Base-by-base conservation (phyloP, 768 basidiomycete genomes). In the Termitomyces sp. region DNA sequence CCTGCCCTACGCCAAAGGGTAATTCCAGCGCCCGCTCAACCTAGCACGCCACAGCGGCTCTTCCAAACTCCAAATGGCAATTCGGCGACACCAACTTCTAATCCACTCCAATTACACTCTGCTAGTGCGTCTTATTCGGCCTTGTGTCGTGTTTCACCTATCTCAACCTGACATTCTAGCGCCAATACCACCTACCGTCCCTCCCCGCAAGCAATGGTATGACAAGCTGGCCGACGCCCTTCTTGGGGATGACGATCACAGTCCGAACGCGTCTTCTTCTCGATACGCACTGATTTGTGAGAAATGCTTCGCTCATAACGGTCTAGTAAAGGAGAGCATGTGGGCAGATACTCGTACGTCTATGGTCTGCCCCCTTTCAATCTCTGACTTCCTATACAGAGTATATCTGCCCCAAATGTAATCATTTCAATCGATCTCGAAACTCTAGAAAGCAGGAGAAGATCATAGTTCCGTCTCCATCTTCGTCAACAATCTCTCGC, bases 281-380 rank as follows among this genome's bases (percentile, higher is more conserved):
- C 78, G 80, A 53, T 96, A 91, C 62, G 94, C 94, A 2, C 79
- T 95, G 46, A 94, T 96, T 44, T 96, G 94, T 70, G 84, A 86
- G 60, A 85, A 83, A 57, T 96, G 94, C 65, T 95, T 89, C 63
- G 71, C 83, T 20, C 94, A 95, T 66, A 96, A 96, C 57, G 94
- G 94, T 3, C 76, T 97, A 2, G 89, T 92, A 10, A 86, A 87
- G 63, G 91, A 92, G 66, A 83, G 76, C 42, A 77, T 86, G 66
- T 94, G 88, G 83, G 86, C 88, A 56, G 85, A 88, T 58, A 81
- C 87, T 27, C 89, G 94, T 95, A 62, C 69, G 91, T 84, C 22
- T 39, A 9, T 29, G 41, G 1, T 33, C 12, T 16, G 27, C 15
- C 9, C 42, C 16, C 15, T 50, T 23, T 22, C 16, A 11, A 35